Percentiles rank a stretch among this genome's conserved stretches.
phyloP scores from a whole-genome alignment of 2,329 filamentous ascomycete genomes.

The Dichotomopilus funicola region DNA sequence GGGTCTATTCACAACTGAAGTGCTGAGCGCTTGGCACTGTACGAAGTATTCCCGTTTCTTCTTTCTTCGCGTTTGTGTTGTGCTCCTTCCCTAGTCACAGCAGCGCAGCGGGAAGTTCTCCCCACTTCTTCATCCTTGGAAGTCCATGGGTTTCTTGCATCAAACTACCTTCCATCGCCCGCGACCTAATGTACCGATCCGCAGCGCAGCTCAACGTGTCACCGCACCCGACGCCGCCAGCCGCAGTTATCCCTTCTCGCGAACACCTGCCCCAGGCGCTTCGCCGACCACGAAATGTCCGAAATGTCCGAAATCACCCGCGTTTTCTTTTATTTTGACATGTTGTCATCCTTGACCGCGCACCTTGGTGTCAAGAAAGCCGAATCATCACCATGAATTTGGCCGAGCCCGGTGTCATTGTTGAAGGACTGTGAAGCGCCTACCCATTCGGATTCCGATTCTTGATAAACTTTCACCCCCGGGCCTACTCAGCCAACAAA shows the following conservation, averaged over 20 bases:
- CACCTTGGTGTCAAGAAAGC: no score
- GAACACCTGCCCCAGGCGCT: conserved; percentile 4
- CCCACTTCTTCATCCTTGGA: not conserved
- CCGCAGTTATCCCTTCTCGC: not conserved
- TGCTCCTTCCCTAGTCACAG: not conserved
- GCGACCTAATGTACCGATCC: conserved; percentile 4
- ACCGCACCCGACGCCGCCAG: not conserved
- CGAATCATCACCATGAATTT: no score
- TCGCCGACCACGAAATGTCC: conserved; percentile 1
- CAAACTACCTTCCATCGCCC: conserved; percentile 3
- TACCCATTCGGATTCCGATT: no score
- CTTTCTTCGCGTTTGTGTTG: conserved; percentile 2
- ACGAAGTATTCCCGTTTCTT: not conserved
- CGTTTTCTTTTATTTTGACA: not conserved
- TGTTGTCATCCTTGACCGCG: no score
- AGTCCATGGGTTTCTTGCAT: not conserved
- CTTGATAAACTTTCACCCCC: no score
- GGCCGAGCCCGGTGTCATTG: no score
- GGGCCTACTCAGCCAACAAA: not conserved
- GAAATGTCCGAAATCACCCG: conserved; percentile 10
- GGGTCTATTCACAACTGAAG: not conserved
- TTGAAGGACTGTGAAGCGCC: no score
- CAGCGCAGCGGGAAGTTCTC: conserved; percentile 5
- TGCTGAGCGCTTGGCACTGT: not conserved
- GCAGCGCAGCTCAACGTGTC: conserved; percentile 1